Evolutionary conservation across 108 stramenopile genomes (phyloP), one percentile per base, ranked within the genome.

Genomic region (Schizochytrium sp.): DNA sequence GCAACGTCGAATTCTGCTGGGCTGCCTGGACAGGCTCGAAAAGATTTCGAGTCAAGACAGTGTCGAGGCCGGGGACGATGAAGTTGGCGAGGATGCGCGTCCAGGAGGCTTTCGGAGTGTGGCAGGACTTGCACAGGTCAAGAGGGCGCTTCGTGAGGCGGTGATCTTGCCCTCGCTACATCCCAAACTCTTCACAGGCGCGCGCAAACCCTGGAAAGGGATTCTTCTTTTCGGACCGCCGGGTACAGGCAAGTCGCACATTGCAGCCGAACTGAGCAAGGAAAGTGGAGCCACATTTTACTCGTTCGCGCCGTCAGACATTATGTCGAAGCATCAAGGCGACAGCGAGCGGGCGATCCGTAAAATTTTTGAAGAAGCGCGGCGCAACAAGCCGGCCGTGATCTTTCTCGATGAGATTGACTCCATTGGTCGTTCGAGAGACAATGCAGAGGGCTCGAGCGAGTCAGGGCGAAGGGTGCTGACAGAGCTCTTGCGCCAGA

Each of bases 251-350:
- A 99, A 99, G 93, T 97, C 97, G 28, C 98, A 96, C 91, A 90
- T 99, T 10, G 99, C 98, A 69, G 99, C 98, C 92, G 99, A 98
- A 1, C 98, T 99, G n/a, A 98, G 98, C 5, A 99, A 98, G 5
- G 99, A 99, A 90, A 96, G 97, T 1, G 97, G 99, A 90, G 95
- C 96, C 8, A 96, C 96, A 6, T 99, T 99, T 92, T 98, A 99
- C 89, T 94, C 97, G 43, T 95, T 99, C 10, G 97, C 97, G 47
- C 96, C 97, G 51, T 94, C 97, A 21, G 98, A 98, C 91, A 92
- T 99, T n/a, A 96, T 99, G 59, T 95, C 94, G 88, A 99, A 99
- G 89, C 99, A 98, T 97, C 98, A 98, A 91, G 99, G 99, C 72
- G 99, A 99, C 93, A 93, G 93, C 8, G 98, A 99, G 92, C 94